Conservation (phyloP, 2,329 filamentous ascomycete species). For the Botrytis medusae region DNA sequence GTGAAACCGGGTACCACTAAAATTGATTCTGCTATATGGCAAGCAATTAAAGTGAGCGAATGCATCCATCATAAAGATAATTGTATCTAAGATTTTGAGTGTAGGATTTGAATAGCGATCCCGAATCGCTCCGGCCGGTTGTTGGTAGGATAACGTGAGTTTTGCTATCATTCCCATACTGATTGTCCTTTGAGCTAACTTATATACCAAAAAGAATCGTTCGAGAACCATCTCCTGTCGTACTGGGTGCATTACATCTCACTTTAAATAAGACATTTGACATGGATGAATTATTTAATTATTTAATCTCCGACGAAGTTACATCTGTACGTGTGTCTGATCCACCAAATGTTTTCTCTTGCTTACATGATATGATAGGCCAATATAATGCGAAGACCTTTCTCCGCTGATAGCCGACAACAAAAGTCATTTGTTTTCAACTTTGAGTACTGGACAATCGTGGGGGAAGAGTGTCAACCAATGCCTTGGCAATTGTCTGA, state of each 20-base stretch:
- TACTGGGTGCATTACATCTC: constrained; percentile 59
- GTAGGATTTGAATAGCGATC: constrained; percentile 33
- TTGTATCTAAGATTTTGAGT: constrained; percentile 9
- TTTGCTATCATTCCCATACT: not conserved
- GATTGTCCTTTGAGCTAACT: not conserved
- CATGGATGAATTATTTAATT: constrained; percentile 58
- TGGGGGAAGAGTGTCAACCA: constrained; percentile 55
- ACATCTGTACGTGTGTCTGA: constrained; percentile 45
- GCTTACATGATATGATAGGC: constrained; percentile 23
- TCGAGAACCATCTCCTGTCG: constrained; percentile 59
- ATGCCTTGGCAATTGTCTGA: constrained; percentile 61
- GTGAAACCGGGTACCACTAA: constrained; percentile 27
- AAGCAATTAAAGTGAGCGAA: constrained; percentile 30
- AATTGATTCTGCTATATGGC: constrained; percentile 35
- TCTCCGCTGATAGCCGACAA: constrained; percentile 44
- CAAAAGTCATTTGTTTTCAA: constrained; percentile 61
- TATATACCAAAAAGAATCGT: constrained; percentile 43
- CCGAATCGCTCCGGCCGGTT: constrained; percentile 25
- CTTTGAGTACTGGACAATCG: constrained; percentile 65
- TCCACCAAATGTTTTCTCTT: not conserved
- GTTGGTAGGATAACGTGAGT: constrained; percentile 33
- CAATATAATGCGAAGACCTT: constrained; percentile 28
- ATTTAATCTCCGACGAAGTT: constrained; percentile 52
- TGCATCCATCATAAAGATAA: not conserved
- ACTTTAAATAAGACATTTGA: constrained; percentile 59